A percentile compares a stretch with the other conserved stretches of the same genome.
phyloP scores from a whole-genome alignment of 306 rosid genomes.

The Medicago arabica region DNA sequence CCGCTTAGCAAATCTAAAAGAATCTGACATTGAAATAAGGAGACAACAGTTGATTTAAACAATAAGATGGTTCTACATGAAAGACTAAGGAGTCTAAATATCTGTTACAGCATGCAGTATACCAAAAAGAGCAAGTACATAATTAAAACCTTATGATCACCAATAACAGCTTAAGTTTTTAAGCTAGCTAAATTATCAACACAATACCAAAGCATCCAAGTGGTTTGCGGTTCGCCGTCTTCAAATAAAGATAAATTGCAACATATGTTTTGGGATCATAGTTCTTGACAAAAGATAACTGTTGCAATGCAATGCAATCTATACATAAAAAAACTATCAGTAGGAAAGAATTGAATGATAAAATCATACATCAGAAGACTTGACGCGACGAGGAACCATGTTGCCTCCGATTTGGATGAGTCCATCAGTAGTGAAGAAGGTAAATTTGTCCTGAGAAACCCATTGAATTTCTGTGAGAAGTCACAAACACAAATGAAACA shows the following conservation, averaged over 20 bases:
- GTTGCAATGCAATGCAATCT: not conserved
- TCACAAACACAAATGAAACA: conserved; percentile 31
- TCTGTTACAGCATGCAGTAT: conserved; percentile 6
- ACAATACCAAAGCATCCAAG: conserved; percentile 20
- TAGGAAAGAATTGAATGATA: not conserved
- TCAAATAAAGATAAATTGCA: conserved; percentile 8
- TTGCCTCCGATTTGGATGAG: conserved; percentile 94
- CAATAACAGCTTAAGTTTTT: conserved; percentile 12
- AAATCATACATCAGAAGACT: conserved; percentile 62
- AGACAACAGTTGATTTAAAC: too few relatives aligned
- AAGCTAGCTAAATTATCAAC: conserved; percentile 13
- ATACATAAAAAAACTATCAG: conserved; percentile 12
- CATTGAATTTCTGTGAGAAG: conserved; percentile 85
- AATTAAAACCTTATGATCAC: conserved; percentile 28
- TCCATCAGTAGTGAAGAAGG: conserved; percentile 93
- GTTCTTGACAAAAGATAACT: conserved; percentile 13
- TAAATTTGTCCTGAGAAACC: conserved; percentile 78
- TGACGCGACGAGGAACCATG: conserved; percentile 69
- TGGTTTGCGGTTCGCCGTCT: not conserved
- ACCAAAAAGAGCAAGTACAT: not conserved
- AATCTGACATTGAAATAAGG: conserved; percentile 38
- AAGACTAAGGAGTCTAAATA: conserved; percentile 1
- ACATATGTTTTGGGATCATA: not conserved
- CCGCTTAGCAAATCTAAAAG: conserved; percentile 32
- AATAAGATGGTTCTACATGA: conserved; percentile 14